phyloP scores from a whole-genome alignment of 306 rosid species.

The Castanea crenata region DNA sequence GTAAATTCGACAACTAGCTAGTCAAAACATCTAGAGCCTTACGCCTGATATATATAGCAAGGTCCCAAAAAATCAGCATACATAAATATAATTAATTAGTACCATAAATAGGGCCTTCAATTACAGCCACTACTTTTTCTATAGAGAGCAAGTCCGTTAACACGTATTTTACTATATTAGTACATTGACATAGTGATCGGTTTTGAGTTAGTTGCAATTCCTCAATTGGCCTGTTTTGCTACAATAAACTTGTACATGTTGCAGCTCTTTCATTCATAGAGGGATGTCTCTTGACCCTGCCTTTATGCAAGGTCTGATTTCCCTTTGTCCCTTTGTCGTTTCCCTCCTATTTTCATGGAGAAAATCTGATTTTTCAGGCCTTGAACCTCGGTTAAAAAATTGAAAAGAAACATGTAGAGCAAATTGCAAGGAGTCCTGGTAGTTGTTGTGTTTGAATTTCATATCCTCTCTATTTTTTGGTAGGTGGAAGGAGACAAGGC shows the following conservation, averaged over 20 bases:
- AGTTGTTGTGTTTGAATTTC: neutral
- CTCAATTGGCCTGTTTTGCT: neutral
- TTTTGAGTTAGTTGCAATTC: neutral
- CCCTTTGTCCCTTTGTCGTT: slow-evolving; percentile 4
- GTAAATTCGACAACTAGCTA: too few relatives aligned
- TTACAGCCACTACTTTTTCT: neutral
- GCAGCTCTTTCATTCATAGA: neutral
- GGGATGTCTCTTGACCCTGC: slow-evolving; percentile 14
- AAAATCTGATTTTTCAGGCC: neutral
- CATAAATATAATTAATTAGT: neutral
- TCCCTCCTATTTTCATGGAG: neutral
- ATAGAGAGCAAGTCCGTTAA: neutral
- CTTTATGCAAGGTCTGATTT: slow-evolving; percentile 16
- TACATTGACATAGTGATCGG: slow-evolving; percentile 15
- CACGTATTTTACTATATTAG: neutral
- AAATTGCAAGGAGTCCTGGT: neutral
- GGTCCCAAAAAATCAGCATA: too few relatives aligned
- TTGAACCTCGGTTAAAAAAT: neutral
- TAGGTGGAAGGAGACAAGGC: neutral
- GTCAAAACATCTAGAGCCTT: too few relatives aligned
- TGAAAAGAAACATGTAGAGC: neutral
- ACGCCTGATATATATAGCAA: too few relatives aligned
- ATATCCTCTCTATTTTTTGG: neutral
- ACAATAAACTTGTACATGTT: neutral
- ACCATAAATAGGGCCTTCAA: neutral